phyloP scores from a whole-genome alignment of 2,329 filamentous ascomycete species.

The Sclerotinia subarctica region DNA sequence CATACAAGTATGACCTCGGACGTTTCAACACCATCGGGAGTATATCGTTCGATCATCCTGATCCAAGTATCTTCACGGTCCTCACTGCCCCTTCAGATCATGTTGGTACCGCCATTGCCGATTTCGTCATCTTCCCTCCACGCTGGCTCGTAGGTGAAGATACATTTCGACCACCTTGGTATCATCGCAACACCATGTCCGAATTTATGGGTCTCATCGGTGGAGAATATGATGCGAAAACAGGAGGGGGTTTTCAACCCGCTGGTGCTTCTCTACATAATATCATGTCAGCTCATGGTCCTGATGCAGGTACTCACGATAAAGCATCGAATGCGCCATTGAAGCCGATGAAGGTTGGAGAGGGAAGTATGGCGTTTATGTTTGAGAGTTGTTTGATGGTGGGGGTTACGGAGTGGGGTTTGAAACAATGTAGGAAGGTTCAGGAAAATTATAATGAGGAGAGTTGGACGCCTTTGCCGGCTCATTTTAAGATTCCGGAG shows the following conservation, averaged over 20 bases:
- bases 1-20: conserved; percentile 78
- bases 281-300: conserved; percentile 61
- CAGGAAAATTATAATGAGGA: conserved; percentile 67
- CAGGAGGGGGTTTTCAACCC: conserved; percentile 55
- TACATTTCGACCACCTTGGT: conserved; percentile 61
- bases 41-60: conserved; percentile 73
- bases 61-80: conserved; percentile 73
- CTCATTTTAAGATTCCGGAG: conserved; percentile 43
- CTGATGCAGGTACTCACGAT: conserved; percentile 54
- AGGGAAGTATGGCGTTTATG: conserved; percentile 62
- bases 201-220: conserved; percentile 65
- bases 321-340: conserved; percentile 52
- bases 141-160: conserved; percentile 60
- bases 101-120: conserved; percentile 56
- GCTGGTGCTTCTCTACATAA: conserved; percentile 61
- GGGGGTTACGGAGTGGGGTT: conserved; percentile 69
- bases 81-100: conserved; percentile 56
- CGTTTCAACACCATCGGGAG: conserved; percentile 73
- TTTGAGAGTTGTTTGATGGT: conserved; percentile 66
- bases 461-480: conserved; percentile 58
- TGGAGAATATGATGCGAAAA: conserved; percentile 59
- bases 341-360: conserved; percentile 54
- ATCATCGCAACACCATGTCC: conserved; percentile 63
- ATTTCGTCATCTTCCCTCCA: conserved; percentile 64
- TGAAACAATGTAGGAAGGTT: conserved; percentile 65